Base-by-base conservation (phyloP, 2,329 filamentous ascomycete species). In the Drechslera avenae region DNA sequence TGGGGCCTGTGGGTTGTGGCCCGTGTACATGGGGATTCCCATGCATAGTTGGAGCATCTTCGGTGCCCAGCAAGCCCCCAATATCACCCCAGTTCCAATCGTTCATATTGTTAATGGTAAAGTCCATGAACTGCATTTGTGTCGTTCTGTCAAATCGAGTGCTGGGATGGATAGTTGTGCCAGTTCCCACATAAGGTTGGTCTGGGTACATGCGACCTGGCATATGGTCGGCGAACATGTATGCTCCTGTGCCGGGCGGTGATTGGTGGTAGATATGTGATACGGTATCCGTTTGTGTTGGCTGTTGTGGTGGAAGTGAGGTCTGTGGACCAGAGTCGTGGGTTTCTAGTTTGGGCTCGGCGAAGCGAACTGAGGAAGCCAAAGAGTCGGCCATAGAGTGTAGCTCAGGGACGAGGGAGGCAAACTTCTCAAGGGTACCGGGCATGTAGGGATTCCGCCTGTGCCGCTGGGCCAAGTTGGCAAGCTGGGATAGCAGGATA, bases 381-480 rank as follows among this genome's bases (percentile, higher is more conserved):
- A 68, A 55, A 1, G 64, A 54, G 36, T 68, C 62, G 32, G 62
- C 64, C 69, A 72, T 72, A 21, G 64, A 63, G 23, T 73, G 66
- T 3, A 75, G 56, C 28, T 76, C 73, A 4, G 68, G 64, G 5
- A 75, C 58, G 7, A 76, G 60, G 4, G 67, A 66, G 7, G 70
- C 69, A 50, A 70, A 76, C 33, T 72, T 74, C 19, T 64, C 58
- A 34, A 74, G 71, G 0, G 73, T 75, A 5, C 73, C 73, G 5
- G 73, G 73, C 56, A 76, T 69, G 33, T 66, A 62, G 1, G 67
- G 64, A 40, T 74, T 72, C 2, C 56, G 59, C 28, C 60, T 56
- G 37, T 73, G 67, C 6, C 63, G 68, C 18, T 64, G 62, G 6
- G 67, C 63, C 5, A 75, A 51, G 17, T 69, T 66, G 40, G 71